These are phyloP conservation scores for Pythium aristosporum DNA, from an alignment of 352 stramenopile species.

Conservation along the genomic window DNA sequence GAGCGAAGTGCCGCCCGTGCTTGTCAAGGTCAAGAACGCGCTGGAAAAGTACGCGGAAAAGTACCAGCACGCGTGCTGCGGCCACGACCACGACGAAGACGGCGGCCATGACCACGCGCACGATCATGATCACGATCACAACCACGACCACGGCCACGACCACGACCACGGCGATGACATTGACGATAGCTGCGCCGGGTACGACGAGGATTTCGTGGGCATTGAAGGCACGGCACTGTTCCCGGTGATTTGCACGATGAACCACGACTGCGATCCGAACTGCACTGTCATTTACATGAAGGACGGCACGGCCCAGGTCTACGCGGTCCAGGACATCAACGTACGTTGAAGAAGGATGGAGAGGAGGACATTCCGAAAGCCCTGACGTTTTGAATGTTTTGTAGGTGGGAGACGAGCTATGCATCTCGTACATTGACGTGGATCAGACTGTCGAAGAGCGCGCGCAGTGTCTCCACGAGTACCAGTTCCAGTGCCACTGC, in stretches of 20 bases:
- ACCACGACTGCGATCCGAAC: slow-evolving; percentile 95
- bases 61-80: slow-evolving; percentile 40
- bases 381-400: neutral
- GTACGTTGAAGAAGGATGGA: slow-evolving; percentile 26
- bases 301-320: slow-evolving; percentile 66
- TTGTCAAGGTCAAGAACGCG: slow-evolving; percentile 63
- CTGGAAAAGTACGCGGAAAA: slow-evolving; percentile 70
- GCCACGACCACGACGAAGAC: slow-evolving; percentile 29
- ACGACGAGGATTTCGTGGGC: slow-evolving; percentile 89
- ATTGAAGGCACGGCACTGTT: slow-evolving; percentile 95
- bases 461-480: slow-evolving; percentile 75
- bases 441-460: slow-evolving; percentile 77
- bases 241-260: slow-evolving; percentile 94
- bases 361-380: neutral
- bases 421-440: slow-evolving; percentile 95
- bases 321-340: slow-evolving; percentile 68
- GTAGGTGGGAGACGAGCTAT: slow-evolving; percentile 91
- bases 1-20: slow-evolving; percentile 56
- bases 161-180: slow-evolving; percentile 43
- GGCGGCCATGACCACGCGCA: slow-evolving; percentile 48
- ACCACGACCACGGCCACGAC: slow-evolving; percentile 37
- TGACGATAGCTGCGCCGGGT: slow-evolving; percentile 37
- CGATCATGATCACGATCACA: slow-evolving; percentile 32
- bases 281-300: slow-evolving; percentile 90
- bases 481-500: slow-evolving; percentile 79